Evolutionary conservation across 1,139 yeast species (phyloP), one percentile per base, ranked within the genome.

Genomic region (Blastobotrys proliferans): DNA sequence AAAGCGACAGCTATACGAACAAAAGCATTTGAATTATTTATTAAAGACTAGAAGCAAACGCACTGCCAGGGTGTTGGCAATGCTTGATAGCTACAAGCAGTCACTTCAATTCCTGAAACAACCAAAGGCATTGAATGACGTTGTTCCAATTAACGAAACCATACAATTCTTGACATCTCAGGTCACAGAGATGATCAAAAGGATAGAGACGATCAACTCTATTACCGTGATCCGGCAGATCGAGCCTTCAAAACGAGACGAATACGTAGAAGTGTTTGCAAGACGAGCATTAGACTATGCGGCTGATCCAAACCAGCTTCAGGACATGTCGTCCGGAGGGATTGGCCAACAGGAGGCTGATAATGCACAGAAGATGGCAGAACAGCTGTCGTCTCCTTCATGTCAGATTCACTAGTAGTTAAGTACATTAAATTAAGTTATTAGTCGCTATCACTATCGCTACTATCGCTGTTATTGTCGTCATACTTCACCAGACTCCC

Each of bases 111-210:
- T 29, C 52, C 19, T 38, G 44, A 1, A 57, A 20, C 40, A 65
- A 19, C 60, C 57, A 14, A 60, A 69, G 0, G 51, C 73, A 34
- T 40, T 43, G 1, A 66, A 66, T 35, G 57, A 68, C n/a, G 57
- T 77, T 13, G 62, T 71, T 1, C 83, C 84, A 3, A 55, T 79
- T 19, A 72, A 71, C 47, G 83, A 80, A 42, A 74, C 78, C 2
- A 57, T 77, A 21, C 68, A 68, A 51, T 79, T 67, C 29, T 61
- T 76, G 40, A 60, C 73, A 0, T 56, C 60, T 1, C 74, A 73
- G 32, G 48, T 50, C 3, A 32, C 41, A 1, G 45, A 46, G 14
- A 45, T 53, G 44, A 41, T 49, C 25, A 29, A 45, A 11, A 37
- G 31, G 31, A 32, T 44, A 36, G 44, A 49, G 29, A 37, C 16